These are phyloP conservation scores for Pyricularia grisea DNA, from an alignment of 2,329 filamentous ascomycete species.

Conservation along the genomic window DNA sequence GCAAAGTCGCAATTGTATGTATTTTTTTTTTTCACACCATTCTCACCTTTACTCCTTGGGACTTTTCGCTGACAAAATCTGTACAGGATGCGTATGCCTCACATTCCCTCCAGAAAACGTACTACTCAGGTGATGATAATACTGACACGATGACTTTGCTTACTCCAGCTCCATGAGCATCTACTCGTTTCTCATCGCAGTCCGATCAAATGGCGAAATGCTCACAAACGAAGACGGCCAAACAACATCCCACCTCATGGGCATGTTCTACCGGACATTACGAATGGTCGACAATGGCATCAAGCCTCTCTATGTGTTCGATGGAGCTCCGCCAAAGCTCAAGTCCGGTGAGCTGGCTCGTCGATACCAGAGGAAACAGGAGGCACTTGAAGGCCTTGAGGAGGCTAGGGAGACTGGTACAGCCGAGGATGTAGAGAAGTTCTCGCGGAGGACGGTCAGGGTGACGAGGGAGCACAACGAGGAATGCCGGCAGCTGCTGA, in stretches of 20 bases:
- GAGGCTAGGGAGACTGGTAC: constrained; percentile 97
- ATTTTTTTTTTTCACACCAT: not conserved
- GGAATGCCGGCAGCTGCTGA: constrained; percentile 83
- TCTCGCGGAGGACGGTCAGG: constrained; percentile 82
- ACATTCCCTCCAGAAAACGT: not conserved
- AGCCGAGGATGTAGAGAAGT: constrained; percentile 95
- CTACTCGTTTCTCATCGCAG: constrained; percentile 96
- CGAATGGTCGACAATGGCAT: constrained; percentile 98
- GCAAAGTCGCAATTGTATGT: constrained; percentile 93
- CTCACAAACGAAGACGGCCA: constrained; percentile 92
- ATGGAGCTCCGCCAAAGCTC: constrained; percentile 91
- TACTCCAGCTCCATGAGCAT: constrained; percentile 84
- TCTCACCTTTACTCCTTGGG: not conserved
- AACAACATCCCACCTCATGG: constrained; percentile 97
- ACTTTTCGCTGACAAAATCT: constrained; percentile 8
- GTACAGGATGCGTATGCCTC: constrained; percentile 45
- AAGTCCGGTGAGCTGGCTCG: constrained; percentile 96
- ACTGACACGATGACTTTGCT: not conserved
- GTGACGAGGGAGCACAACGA: constrained; percentile 96
- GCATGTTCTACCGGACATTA: constrained; percentile 97
- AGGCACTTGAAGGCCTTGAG: constrained; percentile 81
- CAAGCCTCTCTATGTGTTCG: constrained; percentile 97
- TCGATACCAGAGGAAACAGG: constrained; percentile 88
- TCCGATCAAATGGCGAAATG: constrained; percentile 92
- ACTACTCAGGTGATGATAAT: not conserved